Percentiles rank a stretch among this genome's conserved stretches.
These are phyloP conservation scores for Atkinsonella hypoxylon DNA, from an alignment of 2,329 filamentous ascomycete species.

Conservation along the genomic window DNA sequence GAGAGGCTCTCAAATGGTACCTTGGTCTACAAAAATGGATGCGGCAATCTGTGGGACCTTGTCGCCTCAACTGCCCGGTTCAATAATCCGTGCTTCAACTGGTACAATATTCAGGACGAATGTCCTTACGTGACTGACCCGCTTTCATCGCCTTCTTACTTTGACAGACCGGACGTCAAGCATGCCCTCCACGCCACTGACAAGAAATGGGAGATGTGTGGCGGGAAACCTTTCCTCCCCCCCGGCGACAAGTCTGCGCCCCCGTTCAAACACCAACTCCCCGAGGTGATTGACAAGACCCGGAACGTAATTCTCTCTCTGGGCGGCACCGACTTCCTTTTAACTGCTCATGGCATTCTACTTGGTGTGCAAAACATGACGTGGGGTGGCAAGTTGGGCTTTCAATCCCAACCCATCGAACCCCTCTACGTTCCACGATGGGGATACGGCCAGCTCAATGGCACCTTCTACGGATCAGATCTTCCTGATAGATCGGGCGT, in stretches of 20 bases:
- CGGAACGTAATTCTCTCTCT: conserved; percentile 64
- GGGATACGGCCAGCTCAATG: conserved; percentile 31
- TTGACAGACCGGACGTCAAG: conserved; percentile 60
- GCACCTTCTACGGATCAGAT: conserved; percentile 23
- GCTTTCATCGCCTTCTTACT: conserved; percentile 65
- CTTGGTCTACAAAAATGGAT: conserved; percentile 30
- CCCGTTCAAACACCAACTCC: conserved; percentile 46
- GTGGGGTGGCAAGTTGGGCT: conserved; percentile 60
- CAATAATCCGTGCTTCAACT: conserved; percentile 68
- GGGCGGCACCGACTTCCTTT: conserved; percentile 56
- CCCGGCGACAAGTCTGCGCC: conserved; percentile 21
- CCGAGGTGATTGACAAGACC: conserved; percentile 60
- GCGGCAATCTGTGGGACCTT: conserved; percentile 42
- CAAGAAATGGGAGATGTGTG: conserved; percentile 10
- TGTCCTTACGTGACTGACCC: conserved; percentile 62
- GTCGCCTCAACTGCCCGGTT: conserved; percentile 40
- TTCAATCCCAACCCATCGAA: conserved; percentile 45
- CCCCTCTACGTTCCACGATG: conserved; percentile 53
- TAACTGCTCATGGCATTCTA: conserved; percentile 57
- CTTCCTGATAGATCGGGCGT: conserved; percentile 51
- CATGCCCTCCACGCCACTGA: conserved; percentile 52
- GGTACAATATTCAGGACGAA: conserved; percentile 61
- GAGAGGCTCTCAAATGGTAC: conserved; percentile 16
- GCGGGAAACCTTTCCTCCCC: conserved; percentile 5
- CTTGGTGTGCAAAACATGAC: conserved; percentile 72